Evolutionary conservation across 441 rosid genomes (phyloP).

Genomic region (Croton laevigatus): DNA sequence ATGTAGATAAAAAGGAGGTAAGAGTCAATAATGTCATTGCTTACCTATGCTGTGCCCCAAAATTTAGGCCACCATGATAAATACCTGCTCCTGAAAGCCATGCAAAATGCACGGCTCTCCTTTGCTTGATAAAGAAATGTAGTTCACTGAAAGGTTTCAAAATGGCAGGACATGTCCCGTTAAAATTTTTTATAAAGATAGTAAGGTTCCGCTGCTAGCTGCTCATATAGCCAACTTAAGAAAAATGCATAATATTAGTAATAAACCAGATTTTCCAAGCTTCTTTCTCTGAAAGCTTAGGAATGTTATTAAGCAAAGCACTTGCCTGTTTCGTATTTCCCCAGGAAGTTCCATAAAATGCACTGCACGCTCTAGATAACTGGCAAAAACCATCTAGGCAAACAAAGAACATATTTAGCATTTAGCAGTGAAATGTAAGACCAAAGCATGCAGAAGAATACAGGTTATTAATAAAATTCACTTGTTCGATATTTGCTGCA

Average conservation of each 20-base stretch:
- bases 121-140: conserved; percentile 94
- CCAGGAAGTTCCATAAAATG: conserved; percentile 99
- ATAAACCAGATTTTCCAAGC: background rate
- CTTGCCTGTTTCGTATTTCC: conserved; percentile 97
- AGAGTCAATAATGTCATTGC: conserved; percentile 22
- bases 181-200: conserved; percentile 22
- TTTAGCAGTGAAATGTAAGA: background rate
- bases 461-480: background rate
- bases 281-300: background rate
- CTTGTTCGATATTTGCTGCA: background rate
- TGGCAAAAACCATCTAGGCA: conserved; percentile 78
- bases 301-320: conserved; percentile 12
- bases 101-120: conserved; percentile 97
- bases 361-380: conserved; percentile 87
- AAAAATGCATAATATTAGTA: conserved; percentile 3
- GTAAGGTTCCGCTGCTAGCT: conserved; percentile 11
- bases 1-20: conserved; percentile 20
- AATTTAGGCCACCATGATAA: conserved; percentile 95
- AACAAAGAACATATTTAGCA: conserved; percentile 22
- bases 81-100: conserved; percentile 99
- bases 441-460: background rate
- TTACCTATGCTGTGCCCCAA: conserved; percentile 96
- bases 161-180: conserved; percentile 20
- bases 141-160: conserved; percentile 62
- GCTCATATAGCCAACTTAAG: conserved; percentile 3